These are phyloP conservation scores for Aspergillus campestris DNA, from an alignment of 495 filamentous ascomycete species.

Conservation along the genomic window DNA sequence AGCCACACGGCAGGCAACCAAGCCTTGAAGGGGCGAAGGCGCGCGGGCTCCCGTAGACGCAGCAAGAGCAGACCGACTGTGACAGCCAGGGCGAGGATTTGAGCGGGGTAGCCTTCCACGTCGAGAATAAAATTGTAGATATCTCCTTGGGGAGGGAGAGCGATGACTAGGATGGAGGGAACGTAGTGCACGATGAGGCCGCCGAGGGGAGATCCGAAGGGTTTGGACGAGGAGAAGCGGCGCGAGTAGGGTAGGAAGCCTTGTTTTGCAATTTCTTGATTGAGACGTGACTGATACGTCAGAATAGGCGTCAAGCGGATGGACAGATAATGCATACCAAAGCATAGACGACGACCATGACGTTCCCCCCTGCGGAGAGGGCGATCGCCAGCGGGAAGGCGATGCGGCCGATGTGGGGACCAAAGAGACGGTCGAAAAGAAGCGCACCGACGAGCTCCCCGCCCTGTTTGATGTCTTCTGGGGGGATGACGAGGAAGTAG, in stretches of 20 bases:
- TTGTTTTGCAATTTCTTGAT: slow-evolving; percentile 60
- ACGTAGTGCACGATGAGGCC: slow-evolving; percentile 61
- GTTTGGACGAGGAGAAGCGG: slow-evolving; percentile 53
- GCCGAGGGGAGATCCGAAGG: slow-evolving; percentile 59
- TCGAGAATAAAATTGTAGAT: slow-evolving; percentile 69
- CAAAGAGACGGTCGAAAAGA: slow-evolving; percentile 62
- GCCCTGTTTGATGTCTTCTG: slow-evolving; percentile 59
- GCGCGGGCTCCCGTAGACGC: slow-evolving; percentile 49
- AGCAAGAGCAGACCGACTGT: slow-evolving; percentile 54
- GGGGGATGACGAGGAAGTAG: slow-evolving; percentile 59
- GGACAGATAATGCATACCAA: slow-evolving; percentile 32
- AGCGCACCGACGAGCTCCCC: slow-evolving; percentile 61
- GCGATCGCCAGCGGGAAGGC: slow-evolving; percentile 59
- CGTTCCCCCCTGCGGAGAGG: slow-evolving; percentile 60
- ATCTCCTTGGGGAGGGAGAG: slow-evolving; percentile 53
- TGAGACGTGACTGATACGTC: slow-evolving; percentile 49
- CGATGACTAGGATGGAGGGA: slow-evolving; percentile 57
- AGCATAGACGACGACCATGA: slow-evolving; percentile 69
- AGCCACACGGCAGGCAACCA: slow-evolving; percentile 45
- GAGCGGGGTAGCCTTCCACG: slow-evolving; percentile 61
- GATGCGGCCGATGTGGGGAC: slow-evolving; percentile 43
- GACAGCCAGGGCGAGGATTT: slow-evolving; percentile 51
- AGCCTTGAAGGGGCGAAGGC: slow-evolving; percentile 60
- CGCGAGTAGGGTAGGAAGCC: slow-evolving; percentile 62
- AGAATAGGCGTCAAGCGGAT: not conserved